Evolutionary conservation across 2,329 filamentous ascomycete genomes (phyloP).

Genomic region (Calycina herbarum): DNA sequence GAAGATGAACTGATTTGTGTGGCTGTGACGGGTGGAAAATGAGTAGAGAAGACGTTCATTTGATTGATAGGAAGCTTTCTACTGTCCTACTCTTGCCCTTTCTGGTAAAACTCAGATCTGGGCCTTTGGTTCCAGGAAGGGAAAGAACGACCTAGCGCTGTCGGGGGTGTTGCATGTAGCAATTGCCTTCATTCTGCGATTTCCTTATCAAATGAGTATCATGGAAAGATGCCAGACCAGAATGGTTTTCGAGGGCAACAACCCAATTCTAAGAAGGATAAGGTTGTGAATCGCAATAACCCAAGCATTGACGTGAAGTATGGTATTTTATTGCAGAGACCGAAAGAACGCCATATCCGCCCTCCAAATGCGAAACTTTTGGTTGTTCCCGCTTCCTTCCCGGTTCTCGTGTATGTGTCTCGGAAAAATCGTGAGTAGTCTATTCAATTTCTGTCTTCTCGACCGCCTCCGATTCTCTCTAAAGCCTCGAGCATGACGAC

Average conservation of each 20-base stretch:
- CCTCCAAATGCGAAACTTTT: constrained; percentile 14
- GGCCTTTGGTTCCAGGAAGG: neutral
- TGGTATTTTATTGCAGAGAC: constrained; percentile 25
- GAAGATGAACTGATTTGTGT: neutral
- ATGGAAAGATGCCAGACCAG: neutral
- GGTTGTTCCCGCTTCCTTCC: neutral
- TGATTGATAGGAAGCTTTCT: neutral
- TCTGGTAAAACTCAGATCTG: no score
- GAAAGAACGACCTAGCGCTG: neutral
- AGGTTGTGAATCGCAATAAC: neutral
- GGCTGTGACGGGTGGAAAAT: no score
- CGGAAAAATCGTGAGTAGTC: neutral
- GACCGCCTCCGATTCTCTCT: constrained; percentile 64
- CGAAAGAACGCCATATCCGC: constrained; percentile 11
- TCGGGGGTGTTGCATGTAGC: neutral
- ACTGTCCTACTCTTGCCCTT: no score
- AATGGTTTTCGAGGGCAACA: neutral
- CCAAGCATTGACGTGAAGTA: constrained; percentile 3
- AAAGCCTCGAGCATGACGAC: constrained; percentile 95
- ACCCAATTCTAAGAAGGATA: neutral
- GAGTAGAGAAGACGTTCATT: neutral
- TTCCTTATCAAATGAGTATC: neutral
- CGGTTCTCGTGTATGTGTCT: neutral
- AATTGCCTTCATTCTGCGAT: neutral
- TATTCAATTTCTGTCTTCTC: constrained; percentile 41